Evolutionary conservation across 2,329 filamentous ascomycete species (phyloP).

Genomic region (Plectosphaerella plurivora): DNA sequence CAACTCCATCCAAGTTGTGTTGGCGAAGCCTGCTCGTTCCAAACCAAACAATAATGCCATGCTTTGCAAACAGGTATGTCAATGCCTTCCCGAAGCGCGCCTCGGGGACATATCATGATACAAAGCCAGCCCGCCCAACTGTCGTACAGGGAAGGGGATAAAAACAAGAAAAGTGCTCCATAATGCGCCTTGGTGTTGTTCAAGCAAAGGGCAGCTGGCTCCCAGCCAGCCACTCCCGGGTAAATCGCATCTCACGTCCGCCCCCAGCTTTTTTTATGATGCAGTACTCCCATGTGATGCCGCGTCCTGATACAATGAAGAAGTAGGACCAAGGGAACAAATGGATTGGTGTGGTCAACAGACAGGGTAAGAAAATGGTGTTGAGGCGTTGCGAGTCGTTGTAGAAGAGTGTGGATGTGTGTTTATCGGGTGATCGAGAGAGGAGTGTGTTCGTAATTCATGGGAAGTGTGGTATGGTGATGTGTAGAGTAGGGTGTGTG

Average conservation of each 20-base stretch:
- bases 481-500: conserved; percentile 12
- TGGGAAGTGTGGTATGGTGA: conserved; percentile 7
- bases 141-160: conserved; percentile 16
- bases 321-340: conserved; percentile 14
- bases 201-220: too few species aligned
- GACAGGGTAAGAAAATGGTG: conserved; percentile 17
- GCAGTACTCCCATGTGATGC: conserved; percentile 45
- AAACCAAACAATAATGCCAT: conserved; percentile 20
- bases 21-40: conserved; percentile 2
- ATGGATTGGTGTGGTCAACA: too few species aligned
- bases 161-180: conserved; percentile 17
- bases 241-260: conserved; percentile 4
- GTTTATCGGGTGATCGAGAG: conserved; percentile 13
- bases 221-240: not conserved
- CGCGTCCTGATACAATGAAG: conserved; percentile 39
- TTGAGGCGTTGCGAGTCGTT: conserved; percentile 23
- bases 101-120: conserved; percentile 8
- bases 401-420: conserved; percentile 10
- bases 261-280: conserved; percentile 35
- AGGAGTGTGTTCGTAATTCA: conserved; percentile 14
- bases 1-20: conserved; percentile 9
- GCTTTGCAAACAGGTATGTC: conserved; percentile 24
- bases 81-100: not conserved
- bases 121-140: conserved; percentile 22
- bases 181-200: not conserved